Base-by-base conservation (phyloP, 129 eudicot species). In the Centrapalus pauciflorus region DNA sequence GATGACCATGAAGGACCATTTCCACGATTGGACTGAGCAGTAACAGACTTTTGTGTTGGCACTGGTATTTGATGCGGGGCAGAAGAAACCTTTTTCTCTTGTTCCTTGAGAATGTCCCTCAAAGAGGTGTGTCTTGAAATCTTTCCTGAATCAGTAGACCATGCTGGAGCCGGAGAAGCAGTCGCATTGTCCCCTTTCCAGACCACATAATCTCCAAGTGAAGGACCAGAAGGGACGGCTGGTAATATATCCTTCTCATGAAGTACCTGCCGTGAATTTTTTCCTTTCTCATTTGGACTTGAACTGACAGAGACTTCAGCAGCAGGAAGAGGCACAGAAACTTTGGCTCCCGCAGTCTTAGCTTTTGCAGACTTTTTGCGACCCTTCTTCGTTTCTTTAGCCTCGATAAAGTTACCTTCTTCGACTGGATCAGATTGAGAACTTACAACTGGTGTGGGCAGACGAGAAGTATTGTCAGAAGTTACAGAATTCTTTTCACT, bases 41-140 rank as follows among this genome's bases (percentile, higher is more conserved):
- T 21, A 10, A 55, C 35, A 26, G 90, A 32, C 12, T 78, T 92
- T 68, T 87, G 90, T 50, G 83, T 81, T 73, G 80, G 78, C 25
- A 72, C 70, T 2, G 56, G 64, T 12, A 51, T 17, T 54, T 77
- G 84, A 8, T 35, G 82, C 19, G 59, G 80, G 21, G 64, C 55
- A 7, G 84, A 69, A 27, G 92, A 25, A 21, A 28, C 82, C 43
- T 82, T 86, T 66, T 76, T 86, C 72, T 79, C 90, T 66, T 93
- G 99, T 71, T 93, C 99, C 65, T 78, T 89, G n/a, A 89, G 70
- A 41, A 93, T 93, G 69, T 93, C 99, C 80, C 99, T 86, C 55
- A 93, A 66, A 8, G 99, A 93, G 16, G 95, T 57, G 7, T 76
- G 81, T 30, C 76, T 71, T 11, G 82, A 43, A 33, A 48, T 13